A percentile compares a stretch with the other conserved stretches of the same genome.
Conservation (phyloP, 2,329 filamentous ascomycete species). For the Sphaerostilbella broomeana region DNA sequence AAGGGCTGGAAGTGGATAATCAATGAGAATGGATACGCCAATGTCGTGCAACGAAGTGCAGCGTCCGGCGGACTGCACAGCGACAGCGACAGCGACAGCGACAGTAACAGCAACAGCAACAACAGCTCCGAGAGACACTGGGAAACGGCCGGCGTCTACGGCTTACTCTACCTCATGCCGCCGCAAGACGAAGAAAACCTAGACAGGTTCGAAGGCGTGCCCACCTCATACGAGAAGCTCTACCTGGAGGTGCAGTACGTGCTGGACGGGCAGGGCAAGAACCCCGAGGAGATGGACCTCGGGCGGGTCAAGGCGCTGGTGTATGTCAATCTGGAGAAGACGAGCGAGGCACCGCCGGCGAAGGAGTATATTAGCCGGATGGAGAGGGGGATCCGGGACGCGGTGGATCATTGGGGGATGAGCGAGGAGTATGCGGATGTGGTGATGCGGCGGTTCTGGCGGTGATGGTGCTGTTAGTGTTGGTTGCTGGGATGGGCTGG, state of each 20-base stretch:
- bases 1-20: conserved; percentile 58
- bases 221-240: conserved; percentile 52
- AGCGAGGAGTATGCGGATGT: conserved; percentile 47
- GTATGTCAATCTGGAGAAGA: conserved; percentile 49
- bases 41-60: conserved; percentile 42
- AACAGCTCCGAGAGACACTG: conserved; percentile 4
- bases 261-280: conserved; percentile 15
- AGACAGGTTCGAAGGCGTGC: conserved; percentile 57
- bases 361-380: conserved; percentile 57
- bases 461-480: not conserved
- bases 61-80: too few species aligned
- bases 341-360: conserved; percentile 34
- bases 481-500: too few species aligned
- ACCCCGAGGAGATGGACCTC: conserved; percentile 13
- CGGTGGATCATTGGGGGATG: conserved; percentile 44
- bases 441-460: conserved; percentile 45
- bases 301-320: conserved; percentile 40
- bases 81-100: conserved; percentile 8
- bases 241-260: conserved; percentile 28
- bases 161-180: conserved; percentile 49
- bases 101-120: conserved; percentile 12
- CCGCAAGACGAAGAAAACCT: conserved; percentile 43
- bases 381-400: conserved; percentile 57
- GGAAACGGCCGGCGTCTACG: conserved; percentile 42
- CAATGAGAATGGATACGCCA: conserved; percentile 61